Percentiles rank a stretch among this genome's conserved stretches.
Evolutionary conservation across 2,329 filamentous ascomycete species (phyloP).

Genomic region (Colletotrichum echinochloae): DNA sequence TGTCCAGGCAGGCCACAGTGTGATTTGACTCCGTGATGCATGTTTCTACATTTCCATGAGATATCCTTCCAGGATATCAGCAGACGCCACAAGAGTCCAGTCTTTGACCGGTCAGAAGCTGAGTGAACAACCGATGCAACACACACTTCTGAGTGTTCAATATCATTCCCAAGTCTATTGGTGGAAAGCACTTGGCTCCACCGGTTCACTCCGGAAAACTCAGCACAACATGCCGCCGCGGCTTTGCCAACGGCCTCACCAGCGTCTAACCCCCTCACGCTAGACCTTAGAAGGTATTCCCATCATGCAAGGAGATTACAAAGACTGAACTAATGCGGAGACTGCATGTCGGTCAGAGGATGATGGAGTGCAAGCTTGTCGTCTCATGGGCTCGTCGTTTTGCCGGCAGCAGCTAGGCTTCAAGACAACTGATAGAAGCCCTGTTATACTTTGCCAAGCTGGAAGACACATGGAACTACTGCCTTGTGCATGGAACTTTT

Average conservation of each 20-base stretch:
- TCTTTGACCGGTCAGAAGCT: no score
- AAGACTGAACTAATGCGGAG: background rate
- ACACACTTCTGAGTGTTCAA: no score
- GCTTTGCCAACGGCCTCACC: conserved; percentile 5
- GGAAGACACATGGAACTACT: background rate
- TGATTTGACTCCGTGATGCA: no score
- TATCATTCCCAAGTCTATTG: no score
- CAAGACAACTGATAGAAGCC: background rate
- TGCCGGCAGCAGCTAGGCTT: background rate
- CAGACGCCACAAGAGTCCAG: no score
- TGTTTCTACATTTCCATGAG: no score
- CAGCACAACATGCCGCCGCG: background rate
- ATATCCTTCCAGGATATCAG: no score
- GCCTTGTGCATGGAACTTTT: background rate
- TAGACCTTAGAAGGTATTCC: background rate
- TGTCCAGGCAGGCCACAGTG: no score
- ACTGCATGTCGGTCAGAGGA: background rate
- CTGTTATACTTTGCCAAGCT: background rate
- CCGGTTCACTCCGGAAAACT: no score
- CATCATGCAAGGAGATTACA: background rate
- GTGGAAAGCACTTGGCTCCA: no score
- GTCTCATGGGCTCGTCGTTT: background rate
- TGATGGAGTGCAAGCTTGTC: background rate
- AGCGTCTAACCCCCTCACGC: background rate
- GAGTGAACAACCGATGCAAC: no score